Base-by-base conservation (phyloP, 306 rosid species). In the Acacia acuminata region DNA sequence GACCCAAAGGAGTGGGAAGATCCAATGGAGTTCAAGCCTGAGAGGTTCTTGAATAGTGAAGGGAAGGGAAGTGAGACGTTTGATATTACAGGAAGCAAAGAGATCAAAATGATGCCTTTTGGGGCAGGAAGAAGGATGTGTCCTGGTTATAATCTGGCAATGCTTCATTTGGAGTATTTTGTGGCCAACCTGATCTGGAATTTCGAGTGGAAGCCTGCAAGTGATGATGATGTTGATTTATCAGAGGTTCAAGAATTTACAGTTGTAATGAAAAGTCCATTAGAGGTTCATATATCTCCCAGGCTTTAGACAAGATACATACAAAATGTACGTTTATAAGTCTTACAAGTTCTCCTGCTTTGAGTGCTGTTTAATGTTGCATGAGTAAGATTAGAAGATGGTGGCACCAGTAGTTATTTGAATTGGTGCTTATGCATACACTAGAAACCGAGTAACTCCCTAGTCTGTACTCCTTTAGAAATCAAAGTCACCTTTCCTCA, bases 1-100 rank as follows among this genome's bases (percentile, higher is more conserved):
- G 75, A 71, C n/a, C 55, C 51, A n/a, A 69, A 69, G 19, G 74
- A 20, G 74, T 69, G 36, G 76, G 76, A 71, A 48, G 4, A 42
- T 69, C 74, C 74, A n/a, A 69, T 69, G 74, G 74, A 40, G 34
- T 69, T 69, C 17, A 40, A 42, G 20, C 74, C 74, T 20, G 74
- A 69, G 34, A 69, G 74, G 47, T 69, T 69, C 30, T 42, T 69
- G 74, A 69, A 19, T 7, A 36, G 25, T 20, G 74, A 42, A 20
- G 36, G 15, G 40, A 32, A 65, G 38, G 73, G 25, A 16, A 43
- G 15, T 4, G 50, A 69, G 6, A 10, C 8, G 5, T 69, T 69
- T 69, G 74, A 69, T 42, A 30, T 65, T 30, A 65, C 43, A 8
- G 71, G 71, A 32, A 32, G 43, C 22, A 65, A 65, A 65, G 71